These are phyloP conservation scores for Barnettozyma vustinii DNA, from an alignment of 805 yeast genomes.

Conservation along the genomic window DNA sequence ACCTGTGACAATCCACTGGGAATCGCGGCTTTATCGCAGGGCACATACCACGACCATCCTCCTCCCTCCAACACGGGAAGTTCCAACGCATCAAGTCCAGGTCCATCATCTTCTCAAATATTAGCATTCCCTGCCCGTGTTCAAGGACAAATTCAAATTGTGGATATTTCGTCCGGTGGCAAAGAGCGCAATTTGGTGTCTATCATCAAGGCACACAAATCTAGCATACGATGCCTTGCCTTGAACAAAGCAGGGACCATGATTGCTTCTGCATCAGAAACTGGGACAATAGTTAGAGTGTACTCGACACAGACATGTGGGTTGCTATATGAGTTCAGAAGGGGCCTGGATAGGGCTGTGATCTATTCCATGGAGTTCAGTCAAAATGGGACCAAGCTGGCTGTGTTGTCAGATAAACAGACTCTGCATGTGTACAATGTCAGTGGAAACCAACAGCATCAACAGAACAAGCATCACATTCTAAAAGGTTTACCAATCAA, in stretches of 20 bases:
- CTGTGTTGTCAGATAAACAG: slow-evolving; percentile 82
- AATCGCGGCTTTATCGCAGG: slow-evolving; percentile 24
- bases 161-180: slow-evolving; percentile 63
- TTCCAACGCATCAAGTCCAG: background rate
- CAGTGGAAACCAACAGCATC: slow-evolving; percentile 23
- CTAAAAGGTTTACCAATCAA: slow-evolving; percentile 60
- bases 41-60: slow-evolving; percentile 19
- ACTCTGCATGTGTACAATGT: slow-evolving; percentile 83
- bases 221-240: slow-evolving; percentile 56
- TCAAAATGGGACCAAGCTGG: slow-evolving; percentile 67
- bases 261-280: slow-evolving; percentile 76
- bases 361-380: slow-evolving; percentile 82
- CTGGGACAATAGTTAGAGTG: slow-evolving; percentile 75
- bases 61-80: background rate
- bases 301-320: slow-evolving; percentile 67
- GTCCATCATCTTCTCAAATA: slow-evolving; percentile 32
- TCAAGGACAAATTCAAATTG: slow-evolving; percentile 74
- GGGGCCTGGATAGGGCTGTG: slow-evolving; percentile 84
- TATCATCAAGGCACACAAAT: slow-evolving; percentile 73
- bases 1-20: slow-evolving; percentile 26
- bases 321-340: slow-evolving; percentile 73
- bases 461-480: slow-evolving; percentile 55
- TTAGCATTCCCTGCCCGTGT: slow-evolving; percentile 76
- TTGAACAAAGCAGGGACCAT: slow-evolving; percentile 58
- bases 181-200: slow-evolving; percentile 59